Conservation (phyloP, 768 basidiomycete species). For the Mycena polygramma region DNA sequence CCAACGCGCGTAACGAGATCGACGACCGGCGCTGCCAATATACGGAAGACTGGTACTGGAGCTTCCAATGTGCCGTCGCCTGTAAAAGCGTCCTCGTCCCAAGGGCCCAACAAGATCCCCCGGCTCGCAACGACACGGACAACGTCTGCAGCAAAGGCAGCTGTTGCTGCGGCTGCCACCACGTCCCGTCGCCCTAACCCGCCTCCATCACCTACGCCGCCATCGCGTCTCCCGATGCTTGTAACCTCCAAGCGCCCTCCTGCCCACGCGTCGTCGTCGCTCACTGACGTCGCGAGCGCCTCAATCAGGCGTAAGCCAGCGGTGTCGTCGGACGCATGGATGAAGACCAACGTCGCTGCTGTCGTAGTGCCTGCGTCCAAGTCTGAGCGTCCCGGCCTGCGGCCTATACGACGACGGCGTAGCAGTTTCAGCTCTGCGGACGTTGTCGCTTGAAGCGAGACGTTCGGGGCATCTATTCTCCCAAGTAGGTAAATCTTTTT, state of each 20-base stretch:
- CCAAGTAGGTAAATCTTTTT: slow-evolving; percentile 26
- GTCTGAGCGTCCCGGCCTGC: slow-evolving; percentile 78
- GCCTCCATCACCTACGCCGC: slow-evolving; percentile 71
- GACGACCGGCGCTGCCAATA: slow-evolving; percentile 66
- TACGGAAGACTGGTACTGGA: slow-evolving; percentile 64
- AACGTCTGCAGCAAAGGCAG: slow-evolving; percentile 61
- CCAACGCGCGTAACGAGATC: slow-evolving; percentile 83
- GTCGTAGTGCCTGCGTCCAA: slow-evolving; percentile 82
- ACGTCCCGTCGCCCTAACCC: slow-evolving; percentile 51
- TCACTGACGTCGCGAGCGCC: slow-evolving; percentile 64
- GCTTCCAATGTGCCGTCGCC: slow-evolving; percentile 50
- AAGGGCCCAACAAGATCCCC: slow-evolving; percentile 78
- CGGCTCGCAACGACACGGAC: slow-evolving; percentile 68
- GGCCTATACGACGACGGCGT: slow-evolving; percentile 79
- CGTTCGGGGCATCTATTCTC: neutral
- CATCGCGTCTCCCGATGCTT: slow-evolving; percentile 84
- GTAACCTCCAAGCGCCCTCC: slow-evolving; percentile 67
- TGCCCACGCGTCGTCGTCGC: slow-evolving; percentile 54
- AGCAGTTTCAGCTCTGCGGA: slow-evolving; percentile 93
- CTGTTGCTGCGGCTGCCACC: slow-evolving; percentile 53
- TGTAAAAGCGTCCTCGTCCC: slow-evolving; percentile 56
- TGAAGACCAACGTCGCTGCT: slow-evolving; percentile 76
- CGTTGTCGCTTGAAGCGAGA: slow-evolving; percentile 73
- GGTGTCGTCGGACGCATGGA: slow-evolving; percentile 74
- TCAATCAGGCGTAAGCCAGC: slow-evolving; percentile 54